Evolutionary conservation across 345 rosid genomes (phyloP).

Genomic region (Theobroma cacao): DNA sequence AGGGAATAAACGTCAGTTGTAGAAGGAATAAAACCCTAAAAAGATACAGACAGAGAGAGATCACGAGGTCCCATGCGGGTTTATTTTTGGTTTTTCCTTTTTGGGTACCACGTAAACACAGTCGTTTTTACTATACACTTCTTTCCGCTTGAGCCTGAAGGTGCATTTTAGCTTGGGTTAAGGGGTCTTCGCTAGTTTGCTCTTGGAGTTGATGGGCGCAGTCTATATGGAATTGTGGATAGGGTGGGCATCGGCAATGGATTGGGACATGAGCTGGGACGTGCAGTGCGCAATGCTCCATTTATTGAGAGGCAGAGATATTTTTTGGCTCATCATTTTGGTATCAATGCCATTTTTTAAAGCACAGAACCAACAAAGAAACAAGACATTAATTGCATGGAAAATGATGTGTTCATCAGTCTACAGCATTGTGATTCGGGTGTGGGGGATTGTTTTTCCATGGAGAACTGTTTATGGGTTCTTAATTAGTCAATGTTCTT

Average conservation of each 20-base stretch:
- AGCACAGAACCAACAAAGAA: background rate
- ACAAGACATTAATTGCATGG: background rate
- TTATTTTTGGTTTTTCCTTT: background rate
- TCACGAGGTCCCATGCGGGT: constrained; percentile 39
- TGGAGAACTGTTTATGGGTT: background rate
- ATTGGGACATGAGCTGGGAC: background rate
- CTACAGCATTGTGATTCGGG: background rate
- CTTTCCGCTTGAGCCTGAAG: too few relatives aligned
- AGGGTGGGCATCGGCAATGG: too few relatives aligned
- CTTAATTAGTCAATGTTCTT: too few relatives aligned
- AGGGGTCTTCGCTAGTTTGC: background rate
- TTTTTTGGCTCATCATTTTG: background rate
- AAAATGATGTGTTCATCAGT: background rate
- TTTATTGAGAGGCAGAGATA: background rate
- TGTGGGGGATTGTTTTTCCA: background rate
- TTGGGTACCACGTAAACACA: background rate
- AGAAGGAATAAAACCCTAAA: constrained; percentile 29
- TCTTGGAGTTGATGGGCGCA: background rate
- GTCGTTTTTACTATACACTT: background rate
- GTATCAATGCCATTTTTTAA: background rate
- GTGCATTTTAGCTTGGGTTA: constrained; percentile 1
- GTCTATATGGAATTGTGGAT: background rate
- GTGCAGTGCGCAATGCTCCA: background rate
- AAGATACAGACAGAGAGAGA: constrained; percentile 26
- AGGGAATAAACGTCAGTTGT: constrained; percentile 17